phyloP scores from a whole-genome alignment of 2,329 filamentous ascomycete genomes.

The Cladophialophora chaetospira region DNA sequence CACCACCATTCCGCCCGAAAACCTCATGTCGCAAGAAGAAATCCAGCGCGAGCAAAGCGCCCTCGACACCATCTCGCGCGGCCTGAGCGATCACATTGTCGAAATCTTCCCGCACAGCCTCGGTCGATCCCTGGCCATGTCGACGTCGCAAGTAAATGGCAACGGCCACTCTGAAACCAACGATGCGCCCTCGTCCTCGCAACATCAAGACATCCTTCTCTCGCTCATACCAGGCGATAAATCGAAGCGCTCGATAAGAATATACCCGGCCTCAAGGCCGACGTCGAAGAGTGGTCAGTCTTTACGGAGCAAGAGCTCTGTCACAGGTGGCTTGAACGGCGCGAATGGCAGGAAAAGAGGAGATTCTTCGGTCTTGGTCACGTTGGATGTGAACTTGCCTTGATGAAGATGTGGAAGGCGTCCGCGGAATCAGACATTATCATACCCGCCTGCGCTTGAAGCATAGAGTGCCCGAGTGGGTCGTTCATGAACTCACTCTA shows the following conservation, averaged over 20 bases:
- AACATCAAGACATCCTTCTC: constrained; percentile 33
- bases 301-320: constrained; percentile 28
- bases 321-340: constrained; percentile 19
- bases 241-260: constrained; percentile 32
- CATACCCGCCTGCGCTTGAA: neutral
- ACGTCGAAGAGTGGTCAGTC: constrained; percentile 29
- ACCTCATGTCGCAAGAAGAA: constrained; percentile 31
- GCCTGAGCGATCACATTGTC: constrained; percentile 34
- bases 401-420: neutral
- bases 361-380: constrained; percentile 29
- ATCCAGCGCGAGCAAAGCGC: constrained; percentile 32
- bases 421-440: neutral
- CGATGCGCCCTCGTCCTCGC: constrained; percentile 1
- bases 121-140: constrained; percentile 22
- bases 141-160: constrained; percentile 16
- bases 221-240: constrained; percentile 34
- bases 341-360: constrained; percentile 9
- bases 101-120: constrained; percentile 32
- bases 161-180: neutral
- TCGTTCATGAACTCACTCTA: too few relatives aligned
- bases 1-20: constrained; percentile 20
- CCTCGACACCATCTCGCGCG: constrained; percentile 33
- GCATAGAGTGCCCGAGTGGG: neutral
- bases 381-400: constrained; percentile 31
- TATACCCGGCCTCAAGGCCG: constrained; percentile 33